Evolutionary conservation across 108 stramenopile species (phyloP).

Genomic region (Cyclotella sp.): DNA sequence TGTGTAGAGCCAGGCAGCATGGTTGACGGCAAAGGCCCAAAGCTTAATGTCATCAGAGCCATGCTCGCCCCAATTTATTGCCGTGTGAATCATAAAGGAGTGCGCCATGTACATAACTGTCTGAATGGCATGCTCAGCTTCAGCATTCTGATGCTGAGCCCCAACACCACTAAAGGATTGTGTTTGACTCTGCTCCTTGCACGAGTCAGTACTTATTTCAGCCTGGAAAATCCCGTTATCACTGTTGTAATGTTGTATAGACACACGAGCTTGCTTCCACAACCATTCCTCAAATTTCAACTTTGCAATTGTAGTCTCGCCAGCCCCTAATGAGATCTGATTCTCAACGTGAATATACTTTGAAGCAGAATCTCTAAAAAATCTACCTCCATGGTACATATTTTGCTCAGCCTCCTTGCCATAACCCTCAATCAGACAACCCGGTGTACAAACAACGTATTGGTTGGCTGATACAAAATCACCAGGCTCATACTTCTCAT

Average conservation of each 20-base stretch:
- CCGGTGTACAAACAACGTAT: neutral
- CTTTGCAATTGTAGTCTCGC: conserved; percentile 23
- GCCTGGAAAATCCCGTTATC: conserved; percentile 38
- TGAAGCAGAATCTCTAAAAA: conserved; percentile 52
- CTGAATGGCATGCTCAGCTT: no score
- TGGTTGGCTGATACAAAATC: neutral
- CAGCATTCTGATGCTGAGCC: no score
- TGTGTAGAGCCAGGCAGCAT: no score
- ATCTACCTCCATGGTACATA: conserved; percentile 35
- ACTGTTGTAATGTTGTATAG: conserved; percentile 22
- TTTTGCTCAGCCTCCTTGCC: conserved; percentile 28
- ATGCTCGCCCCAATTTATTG: no score
- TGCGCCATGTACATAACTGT: no score
- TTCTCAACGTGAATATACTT: neutral
- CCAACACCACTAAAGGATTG: no score
- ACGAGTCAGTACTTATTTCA: conserved; percentile 8
- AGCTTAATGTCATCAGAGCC: no score
- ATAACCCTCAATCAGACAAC: neutral
- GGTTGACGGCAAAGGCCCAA: no score
- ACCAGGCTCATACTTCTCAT: neutral
- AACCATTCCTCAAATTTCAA: conserved; percentile 23
- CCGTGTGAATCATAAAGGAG: no score
- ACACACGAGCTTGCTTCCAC: conserved; percentile 2
- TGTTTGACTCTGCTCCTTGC: no score
- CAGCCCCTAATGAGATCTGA: conserved; percentile 11